Evolutionary conservation across 2,329 filamentous ascomycete species (phyloP).

Genomic region (Amauroascus niger): DNA sequence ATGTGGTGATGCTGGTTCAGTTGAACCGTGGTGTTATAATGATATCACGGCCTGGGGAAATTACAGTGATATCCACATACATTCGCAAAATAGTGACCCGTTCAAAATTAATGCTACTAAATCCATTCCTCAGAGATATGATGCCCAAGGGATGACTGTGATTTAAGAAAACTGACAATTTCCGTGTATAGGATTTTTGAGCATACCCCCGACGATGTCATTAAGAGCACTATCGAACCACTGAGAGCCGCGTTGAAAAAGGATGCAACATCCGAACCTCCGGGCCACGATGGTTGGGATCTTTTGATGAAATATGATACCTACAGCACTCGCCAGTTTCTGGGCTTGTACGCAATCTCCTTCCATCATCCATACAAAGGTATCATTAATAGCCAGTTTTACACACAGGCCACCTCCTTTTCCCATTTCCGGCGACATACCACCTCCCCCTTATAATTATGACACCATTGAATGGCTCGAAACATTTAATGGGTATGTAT

Average conservation of each 20-base stretch:
- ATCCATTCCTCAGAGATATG: not conserved
- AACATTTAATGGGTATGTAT: not conserved
- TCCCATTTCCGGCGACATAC: not conserved
- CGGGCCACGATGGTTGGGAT: not conserved
- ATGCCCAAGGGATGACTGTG: not conserved
- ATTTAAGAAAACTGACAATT: not conserved
- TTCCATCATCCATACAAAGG: not conserved
- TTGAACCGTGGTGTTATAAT: conserved; percentile 1
- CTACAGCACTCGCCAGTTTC: not conserved
- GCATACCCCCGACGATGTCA: not conserved
- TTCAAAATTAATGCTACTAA: not conserved
- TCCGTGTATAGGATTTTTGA: not conserved
- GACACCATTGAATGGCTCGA: conserved; percentile 1
- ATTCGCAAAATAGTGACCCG: not conserved
- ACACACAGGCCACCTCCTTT: not conserved
- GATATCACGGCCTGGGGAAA: not conserved
- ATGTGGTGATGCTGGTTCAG: not conserved
- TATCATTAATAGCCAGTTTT: not conserved
- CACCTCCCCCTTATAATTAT: not conserved
- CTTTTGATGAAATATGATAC: conserved; percentile 1
- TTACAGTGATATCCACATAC: not conserved
- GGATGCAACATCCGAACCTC: not conserved
- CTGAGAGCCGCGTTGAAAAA: not conserved
- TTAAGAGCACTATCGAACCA: not conserved
- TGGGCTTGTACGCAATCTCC: not conserved